phyloP scores from a whole-genome alignment of 495 filamentous ascomycete genomes.

The Xylaria grammica region DNA sequence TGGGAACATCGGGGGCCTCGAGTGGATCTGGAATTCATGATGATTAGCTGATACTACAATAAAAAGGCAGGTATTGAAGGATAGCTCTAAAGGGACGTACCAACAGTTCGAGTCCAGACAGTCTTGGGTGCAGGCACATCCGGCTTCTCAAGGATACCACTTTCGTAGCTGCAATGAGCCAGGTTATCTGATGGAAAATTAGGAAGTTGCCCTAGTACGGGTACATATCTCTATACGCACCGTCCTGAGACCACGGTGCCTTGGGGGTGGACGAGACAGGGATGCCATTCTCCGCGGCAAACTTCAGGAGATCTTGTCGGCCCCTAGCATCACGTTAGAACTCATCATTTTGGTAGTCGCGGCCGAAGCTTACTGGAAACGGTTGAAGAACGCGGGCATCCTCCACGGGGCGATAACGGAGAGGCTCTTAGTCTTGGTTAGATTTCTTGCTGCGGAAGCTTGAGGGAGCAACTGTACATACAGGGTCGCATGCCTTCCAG shows the following conservation, averaged over 20 bases:
- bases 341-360: background rate
- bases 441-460: background rate
- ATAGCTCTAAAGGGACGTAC: constrained; percentile 6
- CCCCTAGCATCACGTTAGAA: constrained; percentile 41
- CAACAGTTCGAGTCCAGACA: constrained; percentile 75
- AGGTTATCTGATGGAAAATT: constrained; percentile 60
- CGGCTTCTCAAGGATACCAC: constrained; percentile 68
- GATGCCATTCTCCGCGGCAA: constrained; percentile 69
- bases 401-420: constrained; percentile 77
- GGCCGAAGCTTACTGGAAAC: constrained; percentile 54
- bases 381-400: constrained; percentile 74
- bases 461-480: background rate
- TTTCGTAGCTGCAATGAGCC: constrained; percentile 82
- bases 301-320: constrained; percentile 78
- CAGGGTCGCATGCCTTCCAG: constrained; percentile 61
- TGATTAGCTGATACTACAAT: background rate
- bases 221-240: constrained; percentile 13
- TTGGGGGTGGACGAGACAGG: constrained; percentile 78
- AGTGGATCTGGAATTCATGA: constrained; percentile 54
- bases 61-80: background rate
- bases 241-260: constrained; percentile 54
- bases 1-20: constrained; percentile 70
- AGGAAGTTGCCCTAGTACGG: background rate
- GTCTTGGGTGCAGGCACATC: constrained; percentile 62
- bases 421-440: constrained; percentile 62